These are phyloP conservation scores for Elsinoe arachidis DNA, from an alignment of 2,329 filamentous ascomycete species.

Conservation along the genomic window DNA sequence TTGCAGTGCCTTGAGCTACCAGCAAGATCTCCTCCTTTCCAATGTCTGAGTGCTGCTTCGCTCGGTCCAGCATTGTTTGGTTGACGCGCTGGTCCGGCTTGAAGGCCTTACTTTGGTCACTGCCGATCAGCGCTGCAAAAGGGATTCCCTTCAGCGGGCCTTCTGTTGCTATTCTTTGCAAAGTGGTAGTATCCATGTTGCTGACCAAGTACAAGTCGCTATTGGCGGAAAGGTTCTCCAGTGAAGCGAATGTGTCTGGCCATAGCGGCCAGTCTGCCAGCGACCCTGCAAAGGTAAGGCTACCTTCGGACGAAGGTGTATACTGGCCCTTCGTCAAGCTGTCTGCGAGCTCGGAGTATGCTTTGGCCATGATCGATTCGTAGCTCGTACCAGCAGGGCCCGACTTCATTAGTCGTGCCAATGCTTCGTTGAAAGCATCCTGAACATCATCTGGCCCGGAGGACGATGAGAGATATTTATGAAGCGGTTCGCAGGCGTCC, in stretches of 20 bases:
- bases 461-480: neutral
- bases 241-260: neutral
- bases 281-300: neutral
- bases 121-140: conserved; percentile 7
- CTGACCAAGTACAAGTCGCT: conserved; percentile 6
- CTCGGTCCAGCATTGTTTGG: conserved; percentile 2
- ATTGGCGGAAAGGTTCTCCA: neutral
- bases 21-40: conserved; percentile 2
- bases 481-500: neutral
- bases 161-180: neutral
- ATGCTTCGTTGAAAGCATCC: neutral
- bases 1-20: conserved; percentile 4
- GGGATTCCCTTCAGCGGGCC: neutral
- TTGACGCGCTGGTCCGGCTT: conserved; percentile 12
- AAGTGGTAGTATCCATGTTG: conserved; percentile 7
- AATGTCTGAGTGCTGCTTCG: neutral
- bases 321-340: neutral
- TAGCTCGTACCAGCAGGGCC: neutral
- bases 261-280: conserved; percentile 3
- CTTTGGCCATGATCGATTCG: neutral
- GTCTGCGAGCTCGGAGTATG: neutral
- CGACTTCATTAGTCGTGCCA: neutral
- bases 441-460: neutral
- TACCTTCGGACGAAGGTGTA: neutral
- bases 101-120: conserved; percentile 7